A percentile compares a stretch with the other conserved stretches of the same genome.
Evolutionary conservation across 768 basidiomycete genomes (phyloP).

Genomic region (Galerina marginata): DNA sequence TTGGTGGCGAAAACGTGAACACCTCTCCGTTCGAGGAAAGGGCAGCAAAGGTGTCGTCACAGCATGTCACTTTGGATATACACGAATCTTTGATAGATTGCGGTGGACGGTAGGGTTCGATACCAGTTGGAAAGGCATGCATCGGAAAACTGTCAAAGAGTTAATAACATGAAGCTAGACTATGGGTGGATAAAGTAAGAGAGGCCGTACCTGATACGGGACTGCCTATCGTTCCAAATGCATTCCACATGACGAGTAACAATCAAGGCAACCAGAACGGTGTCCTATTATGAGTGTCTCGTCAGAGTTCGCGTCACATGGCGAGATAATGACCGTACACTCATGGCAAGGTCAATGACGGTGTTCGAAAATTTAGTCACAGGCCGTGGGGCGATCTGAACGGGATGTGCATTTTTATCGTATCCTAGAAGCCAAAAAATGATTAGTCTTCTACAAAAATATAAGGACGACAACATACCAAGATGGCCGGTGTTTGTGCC

Average conservation of each 20-base stretch:
- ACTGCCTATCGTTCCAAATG: constrained; percentile 75
- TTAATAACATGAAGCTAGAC: background rate
- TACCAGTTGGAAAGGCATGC: constrained; percentile 76
- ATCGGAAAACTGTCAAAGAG: constrained; percentile 65
- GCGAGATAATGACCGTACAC: constrained; percentile 50
- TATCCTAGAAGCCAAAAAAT: constrained; percentile 58
- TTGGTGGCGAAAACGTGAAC: constrained; percentile 72
- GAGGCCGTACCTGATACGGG: constrained; percentile 69
- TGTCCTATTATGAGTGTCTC: constrained; percentile 57
- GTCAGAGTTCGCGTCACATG: background rate
- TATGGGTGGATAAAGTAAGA: background rate
- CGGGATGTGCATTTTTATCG: constrained; percentile 71
- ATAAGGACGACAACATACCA: constrained; percentile 48
- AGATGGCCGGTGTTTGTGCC: constrained; percentile 94
- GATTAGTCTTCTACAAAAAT: background rate
- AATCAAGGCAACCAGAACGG: constrained; percentile 81
- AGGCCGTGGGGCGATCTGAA: constrained; percentile 79
- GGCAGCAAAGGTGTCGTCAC: constrained; percentile 83
- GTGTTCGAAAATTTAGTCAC: constrained; percentile 78
- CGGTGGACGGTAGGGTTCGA: constrained; percentile 81
- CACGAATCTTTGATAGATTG: constrained; percentile 71
- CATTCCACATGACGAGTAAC: constrained; percentile 83
- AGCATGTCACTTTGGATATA: constrained; percentile 80
- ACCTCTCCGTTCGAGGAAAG: constrained; percentile 89
- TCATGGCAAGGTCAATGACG: constrained; percentile 75